Conservation (phyloP, 2,329 filamentous ascomycete genomes). For the Huntiella moniliformis region DNA sequence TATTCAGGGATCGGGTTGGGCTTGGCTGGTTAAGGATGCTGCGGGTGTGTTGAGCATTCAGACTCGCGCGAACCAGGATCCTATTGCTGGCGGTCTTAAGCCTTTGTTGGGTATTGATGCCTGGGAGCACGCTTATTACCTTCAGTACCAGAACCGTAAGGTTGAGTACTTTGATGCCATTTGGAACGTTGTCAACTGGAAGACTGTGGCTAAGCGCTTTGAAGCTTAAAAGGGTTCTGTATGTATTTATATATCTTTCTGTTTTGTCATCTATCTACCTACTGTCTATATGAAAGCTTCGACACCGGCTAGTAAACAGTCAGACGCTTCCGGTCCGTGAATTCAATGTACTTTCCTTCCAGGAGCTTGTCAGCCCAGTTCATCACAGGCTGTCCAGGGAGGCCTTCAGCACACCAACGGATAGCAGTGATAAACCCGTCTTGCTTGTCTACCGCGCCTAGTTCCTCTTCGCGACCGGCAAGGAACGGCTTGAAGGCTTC, state of each 20-base stretch:
- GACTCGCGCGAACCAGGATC: conserved; percentile 73
- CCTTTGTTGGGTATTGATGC: conserved; percentile 81
- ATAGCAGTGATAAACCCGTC: not conserved
- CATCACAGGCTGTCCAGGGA: not conserved
- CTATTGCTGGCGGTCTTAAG: conserved; percentile 63
- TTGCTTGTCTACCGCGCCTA: not conserved
- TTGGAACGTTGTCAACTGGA: conserved; percentile 95
- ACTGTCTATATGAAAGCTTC: not conserved
- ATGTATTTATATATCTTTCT: not conserved
- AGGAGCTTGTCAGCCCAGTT: not conserved
- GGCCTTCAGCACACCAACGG: not conserved
- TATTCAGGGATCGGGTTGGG: conserved; percentile 79
- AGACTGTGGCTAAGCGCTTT: conserved; percentile 65
- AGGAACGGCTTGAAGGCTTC: not conserved
- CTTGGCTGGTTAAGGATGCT: conserved; percentile 62
- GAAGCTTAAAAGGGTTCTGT: conserved; percentile 22
- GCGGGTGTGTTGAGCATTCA: conserved; percentile 43
- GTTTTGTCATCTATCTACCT: not conserved
- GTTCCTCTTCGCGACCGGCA: not conserved
- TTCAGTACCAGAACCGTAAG: conserved; percentile 95
- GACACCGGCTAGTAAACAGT: not conserved
- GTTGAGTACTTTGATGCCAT: conserved; percentile 86
- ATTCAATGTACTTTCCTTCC: conserved; percentile 20
- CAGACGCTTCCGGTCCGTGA: conserved; percentile 15
- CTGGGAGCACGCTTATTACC: conserved; percentile 92